These are phyloP conservation scores for Pugionium dolabratum DNA, from an alignment of 345 rosid species.

Conservation along the genomic window DNA sequence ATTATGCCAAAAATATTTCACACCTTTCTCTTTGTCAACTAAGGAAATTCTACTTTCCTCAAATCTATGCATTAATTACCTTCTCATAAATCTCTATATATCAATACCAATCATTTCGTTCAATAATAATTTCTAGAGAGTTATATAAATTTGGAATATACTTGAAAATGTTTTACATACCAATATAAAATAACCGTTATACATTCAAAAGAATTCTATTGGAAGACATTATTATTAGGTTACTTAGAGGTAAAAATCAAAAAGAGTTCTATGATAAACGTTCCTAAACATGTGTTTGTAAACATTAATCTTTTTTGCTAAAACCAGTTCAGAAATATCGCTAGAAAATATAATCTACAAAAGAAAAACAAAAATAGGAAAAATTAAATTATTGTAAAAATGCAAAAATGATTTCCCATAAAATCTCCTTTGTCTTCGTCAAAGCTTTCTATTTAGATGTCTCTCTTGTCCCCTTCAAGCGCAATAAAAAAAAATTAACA, in stretches of 20 bases:
- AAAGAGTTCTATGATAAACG: background rate
- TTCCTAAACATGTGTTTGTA: conserved; percentile 4
- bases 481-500: conserved; percentile 24
- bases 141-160: background rate
- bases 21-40: conserved; percentile 27
- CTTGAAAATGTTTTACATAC: background rate
- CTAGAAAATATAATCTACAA: conserved; percentile 1
- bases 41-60: background rate
- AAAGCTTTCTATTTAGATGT: conserved; percentile 34
- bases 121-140: background rate
- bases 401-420: background rate
- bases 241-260: conserved; percentile 2
- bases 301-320: background rate
- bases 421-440: conserved; percentile 39
- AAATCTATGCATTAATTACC: background rate
- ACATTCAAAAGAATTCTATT: background rate
- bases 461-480: conserved; percentile 45
- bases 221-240: background rate
- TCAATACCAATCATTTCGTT: background rate
- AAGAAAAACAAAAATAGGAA: conserved; percentile 10
- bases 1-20: conserved; percentile 1
- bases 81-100: conserved; percentile 1
- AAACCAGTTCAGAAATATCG: background rate
- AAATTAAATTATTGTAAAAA: too few species aligned
- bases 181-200: background rate